Evolutionary conservation across 2,329 filamentous ascomycete genomes (phyloP).

Genomic region (Phialocephala subalpina): DNA sequence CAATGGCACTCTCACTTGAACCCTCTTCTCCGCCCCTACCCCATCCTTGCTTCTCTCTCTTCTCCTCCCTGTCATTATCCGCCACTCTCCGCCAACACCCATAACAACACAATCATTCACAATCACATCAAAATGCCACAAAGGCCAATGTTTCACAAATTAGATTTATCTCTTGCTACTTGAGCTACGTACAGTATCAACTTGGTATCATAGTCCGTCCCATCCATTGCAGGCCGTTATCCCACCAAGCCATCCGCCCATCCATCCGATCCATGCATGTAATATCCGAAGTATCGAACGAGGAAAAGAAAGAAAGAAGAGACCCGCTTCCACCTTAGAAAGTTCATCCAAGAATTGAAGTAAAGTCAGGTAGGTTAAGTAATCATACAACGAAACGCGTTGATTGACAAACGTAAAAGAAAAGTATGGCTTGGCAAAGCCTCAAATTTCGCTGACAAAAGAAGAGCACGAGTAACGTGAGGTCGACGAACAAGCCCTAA

Average conservation of each 20-base stretch:
- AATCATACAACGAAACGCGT: conserved; percentile 3
- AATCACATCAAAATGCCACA: not conserved
- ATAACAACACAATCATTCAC: not conserved
- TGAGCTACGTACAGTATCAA: conserved; percentile 7
- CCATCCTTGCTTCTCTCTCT: too few species aligned
- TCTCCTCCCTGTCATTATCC: too few species aligned
- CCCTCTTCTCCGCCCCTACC: too few species aligned
- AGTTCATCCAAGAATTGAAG: conserved; percentile 6
- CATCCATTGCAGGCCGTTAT: conserved; percentile 17
- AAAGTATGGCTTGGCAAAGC: not conserved
- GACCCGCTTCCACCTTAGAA: not conserved
- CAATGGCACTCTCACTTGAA: too few species aligned
- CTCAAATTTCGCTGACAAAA: too few species aligned
- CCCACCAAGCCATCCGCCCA: not conserved
- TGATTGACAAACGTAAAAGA: not conserved
- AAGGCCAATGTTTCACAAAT: not conserved
- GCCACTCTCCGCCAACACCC: too few species aligned
- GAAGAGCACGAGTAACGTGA: too few species aligned
- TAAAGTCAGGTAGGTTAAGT: not conserved
- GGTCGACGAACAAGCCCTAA: too few species aligned
- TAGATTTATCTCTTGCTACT: conserved; percentile 4
- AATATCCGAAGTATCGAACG: not conserved
- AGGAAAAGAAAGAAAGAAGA: not conserved
- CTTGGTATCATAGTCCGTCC: conserved; percentile 20
- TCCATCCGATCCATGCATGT: not conserved